A percentile compares a stretch with the other conserved stretches of the same genome.
phyloP scores from a whole-genome alignment of 2,329 filamentous ascomycete genomes.

The Colletotrichum sp. region DNA sequence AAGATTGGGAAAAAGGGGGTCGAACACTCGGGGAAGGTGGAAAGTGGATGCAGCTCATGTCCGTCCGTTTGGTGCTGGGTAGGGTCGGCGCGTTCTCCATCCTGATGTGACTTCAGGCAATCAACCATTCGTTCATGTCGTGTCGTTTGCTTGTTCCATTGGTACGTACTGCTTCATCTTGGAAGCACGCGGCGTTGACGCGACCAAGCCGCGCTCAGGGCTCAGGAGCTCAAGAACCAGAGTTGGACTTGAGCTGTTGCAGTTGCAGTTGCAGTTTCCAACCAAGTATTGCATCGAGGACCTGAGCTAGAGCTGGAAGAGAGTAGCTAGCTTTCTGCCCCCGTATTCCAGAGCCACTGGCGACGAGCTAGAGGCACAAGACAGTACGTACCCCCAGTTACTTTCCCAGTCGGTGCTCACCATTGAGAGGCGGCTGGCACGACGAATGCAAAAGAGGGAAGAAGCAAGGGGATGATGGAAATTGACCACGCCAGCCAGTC shows the following conservation, averaged over 20 bases:
- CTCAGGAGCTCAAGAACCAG: background rate
- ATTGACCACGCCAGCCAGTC: slow-evolving; percentile 11
- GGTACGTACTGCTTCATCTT: background rate
- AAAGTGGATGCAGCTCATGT: slow-evolving; percentile 19
- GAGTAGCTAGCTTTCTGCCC: background rate
- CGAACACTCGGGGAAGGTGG: slow-evolving; percentile 17
- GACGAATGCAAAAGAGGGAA: background rate
- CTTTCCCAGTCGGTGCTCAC: background rate
- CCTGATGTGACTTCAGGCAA: background rate
- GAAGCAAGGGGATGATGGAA: background rate
- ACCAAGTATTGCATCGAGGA: background rate
- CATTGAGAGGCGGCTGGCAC: background rate
- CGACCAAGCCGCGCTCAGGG: background rate
- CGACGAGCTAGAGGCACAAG: background rate
- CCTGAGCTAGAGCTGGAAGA: background rate
- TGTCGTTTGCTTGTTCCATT: background rate
- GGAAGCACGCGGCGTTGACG: background rate
- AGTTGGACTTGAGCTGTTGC: background rate
- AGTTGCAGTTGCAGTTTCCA: background rate
- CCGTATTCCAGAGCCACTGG: background rate
- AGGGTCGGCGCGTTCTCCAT: background rate
- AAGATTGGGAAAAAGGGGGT: slow-evolving; percentile 8
- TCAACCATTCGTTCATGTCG: background rate
- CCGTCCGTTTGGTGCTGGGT: background rate
- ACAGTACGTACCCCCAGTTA: background rate